Evolutionary conservation across 108 stramenopile genomes (phyloP), one percentile per base, ranked within the genome.

Genomic region (Discostella stelligeroides): DNA sequence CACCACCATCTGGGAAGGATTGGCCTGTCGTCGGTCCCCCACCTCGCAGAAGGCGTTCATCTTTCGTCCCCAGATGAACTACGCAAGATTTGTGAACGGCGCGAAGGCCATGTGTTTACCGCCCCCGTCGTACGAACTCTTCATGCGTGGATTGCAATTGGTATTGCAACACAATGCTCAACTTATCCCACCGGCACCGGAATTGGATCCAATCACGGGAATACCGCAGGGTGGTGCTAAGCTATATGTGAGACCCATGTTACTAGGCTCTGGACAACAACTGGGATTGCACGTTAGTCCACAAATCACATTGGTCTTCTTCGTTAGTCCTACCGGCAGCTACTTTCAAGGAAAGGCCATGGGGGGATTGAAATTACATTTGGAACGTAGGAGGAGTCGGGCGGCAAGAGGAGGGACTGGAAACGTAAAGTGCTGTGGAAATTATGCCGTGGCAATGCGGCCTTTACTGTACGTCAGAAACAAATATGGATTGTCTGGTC

Each of bases 1-100:
- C 50, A 89, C 89, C 12, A 91, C 89, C 28, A 78, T 94, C 24
- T 94, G 89, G 89, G 92, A 94, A 79, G 92, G 92, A n/a, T 73
- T 94, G 40, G 90, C 90, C 17, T 88, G 87, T 56, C 88, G 79
- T 59, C 86, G 92, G 18, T 77, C 68, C 25, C 74, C 79, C 37
- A 76, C 79, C 40, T 75, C 89, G 45, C 79, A 78, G 0, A 69
- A 76, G 13, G 73, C 87, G n/a, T 55, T 86, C 4, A 80, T 94
- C 37, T 89, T 94, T 59, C 92, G 92, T 41, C 85, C 92, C 28
- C 85, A 94, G 53, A 82, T 68, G 45, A 94, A 94, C 60, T 91
- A 81, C 54, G 66, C 59, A 18, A 74, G 92, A 15, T 89, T 94
- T 56, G 64, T 53, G 8, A 63, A 67, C 24, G 92, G 92, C 14